Evolutionary conservation across 2,329 filamentous ascomycete genomes (phyloP), one percentile per base, ranked within the genome.

Genomic region (Clonostachys sp.): DNA sequence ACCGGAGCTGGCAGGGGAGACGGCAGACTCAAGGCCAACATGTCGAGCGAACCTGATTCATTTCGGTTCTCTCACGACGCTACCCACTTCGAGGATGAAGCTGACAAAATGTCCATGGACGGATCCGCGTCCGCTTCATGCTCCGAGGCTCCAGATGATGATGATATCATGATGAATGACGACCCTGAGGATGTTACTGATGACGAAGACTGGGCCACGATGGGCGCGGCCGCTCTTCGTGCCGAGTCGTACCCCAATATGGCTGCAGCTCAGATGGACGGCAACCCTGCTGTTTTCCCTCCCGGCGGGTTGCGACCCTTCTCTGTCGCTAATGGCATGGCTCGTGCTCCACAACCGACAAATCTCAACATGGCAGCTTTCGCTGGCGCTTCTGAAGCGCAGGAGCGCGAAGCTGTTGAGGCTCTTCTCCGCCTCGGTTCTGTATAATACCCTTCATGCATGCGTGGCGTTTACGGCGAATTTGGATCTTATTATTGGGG

Each of bases 161-260:
- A 87, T 50, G 79, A 84, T 50, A 75, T 82, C 51, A 72, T 72
- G 55, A 81, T 84, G 72, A 83, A 84, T 57, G 86, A 89, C 56
- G 87, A 95, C 61, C 83, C 89, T 51, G 85, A 87, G 55, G 90
- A 96, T 61, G 80, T 89, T 50, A 97, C 94, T 20, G 94, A 97
- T 62, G 90, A 96, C 62, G 92, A 97, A 67, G 91, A 97, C 68
- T 96, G 92, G 91, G 89, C 88, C 42, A 83, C 87, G 45, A 87
- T 96, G 52, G 92, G 91, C 47, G 89, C 91, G 33, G 90, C 87
- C 47, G 89, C 89, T 54, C 78, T 96, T 56, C 84, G 91, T 54
- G 80, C 81, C 50, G 77, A 78, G 44, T 85, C 81, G 7, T 84
- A 84, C 58, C 75, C 78, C 47, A 77, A 68, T 57, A 78, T 73